Percentiles rank a stretch among this genome's conserved stretches.
Conservation (phyloP, 441 rosid species). For the Euphorbia celastroides region DNA sequence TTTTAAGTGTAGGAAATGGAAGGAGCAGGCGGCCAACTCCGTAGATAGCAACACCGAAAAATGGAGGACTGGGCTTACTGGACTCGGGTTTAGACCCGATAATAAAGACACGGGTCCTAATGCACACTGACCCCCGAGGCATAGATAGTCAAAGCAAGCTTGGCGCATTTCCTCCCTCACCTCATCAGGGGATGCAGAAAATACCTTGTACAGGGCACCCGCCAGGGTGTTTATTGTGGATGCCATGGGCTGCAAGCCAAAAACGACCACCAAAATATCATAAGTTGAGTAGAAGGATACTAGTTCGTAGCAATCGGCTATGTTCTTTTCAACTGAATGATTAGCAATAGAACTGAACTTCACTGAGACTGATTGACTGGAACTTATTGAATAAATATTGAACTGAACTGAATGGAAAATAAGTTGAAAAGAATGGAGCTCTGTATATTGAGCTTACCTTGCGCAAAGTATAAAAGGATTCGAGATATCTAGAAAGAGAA, state of each 20-base stretch:
- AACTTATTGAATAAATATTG: no score
- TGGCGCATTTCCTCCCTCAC: conserved; percentile 77
- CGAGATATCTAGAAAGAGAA: conserved; percentile 74
- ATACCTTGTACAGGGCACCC: conserved; percentile 75
- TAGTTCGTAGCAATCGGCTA: no score
- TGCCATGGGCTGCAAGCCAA: conserved; percentile 64
- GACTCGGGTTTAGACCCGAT: conserved; percentile 76
- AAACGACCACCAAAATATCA: neutral
- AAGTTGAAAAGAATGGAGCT: no score
- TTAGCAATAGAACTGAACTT: no score
- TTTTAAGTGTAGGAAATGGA: conserved; percentile 78
- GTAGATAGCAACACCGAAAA: conserved; percentile 77
- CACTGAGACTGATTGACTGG: no score
- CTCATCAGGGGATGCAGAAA: conserved; percentile 65
- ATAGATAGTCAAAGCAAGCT: conserved; percentile 76
- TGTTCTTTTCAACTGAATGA: no score
- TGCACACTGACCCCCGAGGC: conserved; percentile 70
- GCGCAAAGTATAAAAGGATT: conserved; percentile 83
- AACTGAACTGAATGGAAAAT: no score
- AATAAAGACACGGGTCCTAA: conserved; percentile 71
- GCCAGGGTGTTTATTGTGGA: conserved; percentile 81
- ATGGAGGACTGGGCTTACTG: conserved; percentile 66
- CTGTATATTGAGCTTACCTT: conserved; percentile 53
- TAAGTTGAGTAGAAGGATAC: no score
- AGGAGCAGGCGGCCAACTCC: conserved; percentile 72